Conservation (phyloP, 441 rosid species). For the Theobroma grandiflorum region DNA sequence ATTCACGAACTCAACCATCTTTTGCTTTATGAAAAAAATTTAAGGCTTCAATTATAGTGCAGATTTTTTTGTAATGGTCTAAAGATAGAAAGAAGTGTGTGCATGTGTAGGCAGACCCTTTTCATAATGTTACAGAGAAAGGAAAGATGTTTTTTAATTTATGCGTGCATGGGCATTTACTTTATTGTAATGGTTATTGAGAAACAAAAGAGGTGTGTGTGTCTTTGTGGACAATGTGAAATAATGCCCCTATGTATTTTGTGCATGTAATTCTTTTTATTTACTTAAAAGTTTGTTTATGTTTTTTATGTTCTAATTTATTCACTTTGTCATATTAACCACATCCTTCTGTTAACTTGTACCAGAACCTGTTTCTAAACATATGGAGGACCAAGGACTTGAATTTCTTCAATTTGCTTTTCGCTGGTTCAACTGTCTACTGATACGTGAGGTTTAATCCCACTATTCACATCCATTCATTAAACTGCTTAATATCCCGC, state of each 20-base stretch:
- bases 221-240: not conserved
- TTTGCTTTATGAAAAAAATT: conserved; percentile 14
- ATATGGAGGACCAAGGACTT: conserved; percentile 97
- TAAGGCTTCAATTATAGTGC: not conserved
- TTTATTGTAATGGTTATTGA: not conserved
- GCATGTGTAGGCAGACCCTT: not conserved
- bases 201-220: not conserved
- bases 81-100: not conserved
- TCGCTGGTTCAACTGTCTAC: conserved; percentile 98
- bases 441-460: conserved; percentile 86
- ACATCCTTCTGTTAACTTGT: conserved; percentile 28
- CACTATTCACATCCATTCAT: conserved; percentile 1
- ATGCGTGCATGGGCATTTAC: not conserved
- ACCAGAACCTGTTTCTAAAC: conserved; percentile 94
- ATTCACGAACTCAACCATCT: conserved; percentile 7
- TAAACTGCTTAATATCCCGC: not conserved
- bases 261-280: conserved; percentile 13
- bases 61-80: no score
- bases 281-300: not conserved
- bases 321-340: conserved; percentile 20
- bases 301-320: conserved; percentile 1
- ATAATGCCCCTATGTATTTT: not conserved
- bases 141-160: not conserved
- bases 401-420: conserved; percentile 98
- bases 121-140: not conserved